Evolutionary conservation across 2,329 filamentous ascomycete genomes (phyloP).

Genomic region (Paecilomyces sp.): DNA sequence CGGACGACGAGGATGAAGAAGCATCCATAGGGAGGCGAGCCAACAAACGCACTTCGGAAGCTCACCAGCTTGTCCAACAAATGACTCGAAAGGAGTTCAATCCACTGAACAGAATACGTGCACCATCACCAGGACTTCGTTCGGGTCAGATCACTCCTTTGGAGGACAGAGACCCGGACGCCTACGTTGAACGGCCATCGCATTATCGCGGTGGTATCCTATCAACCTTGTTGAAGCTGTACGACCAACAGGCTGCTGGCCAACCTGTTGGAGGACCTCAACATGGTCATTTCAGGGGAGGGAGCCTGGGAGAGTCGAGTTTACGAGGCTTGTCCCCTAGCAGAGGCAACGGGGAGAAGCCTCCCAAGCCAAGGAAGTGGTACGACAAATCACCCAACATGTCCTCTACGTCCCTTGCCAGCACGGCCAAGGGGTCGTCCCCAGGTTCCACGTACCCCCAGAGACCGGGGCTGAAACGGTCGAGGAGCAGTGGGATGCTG

Average conservation of each 20-base stretch:
- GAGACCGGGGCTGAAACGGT: conserved; percentile 24
- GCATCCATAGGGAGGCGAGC: conserved; percentile 11
- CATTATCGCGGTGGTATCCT: conserved; percentile 69
- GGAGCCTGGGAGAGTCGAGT: conserved; percentile 24
- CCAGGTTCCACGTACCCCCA: conserved; percentile 14
- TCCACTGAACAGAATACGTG: conserved; percentile 24
- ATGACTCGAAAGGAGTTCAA: conserved; percentile 28
- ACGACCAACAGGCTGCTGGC: conserved; percentile 44
- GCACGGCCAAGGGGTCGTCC: conserved; percentile 21
- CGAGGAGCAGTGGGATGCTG: conserved; percentile 27
- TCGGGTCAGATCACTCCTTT: conserved; percentile 27
- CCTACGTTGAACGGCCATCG: conserved; percentile 59
- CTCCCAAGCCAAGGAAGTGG: conserved; percentile 28
- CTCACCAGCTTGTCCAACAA: conserved; percentile 25
- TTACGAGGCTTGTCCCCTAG: conserved; percentile 21
- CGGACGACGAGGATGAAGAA: conserved; percentile 23
- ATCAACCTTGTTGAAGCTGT: conserved; percentile 64
- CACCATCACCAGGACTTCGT: conserved; percentile 22
- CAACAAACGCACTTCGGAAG: conserved; percentile 22
- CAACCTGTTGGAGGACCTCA: conserved; percentile 8
- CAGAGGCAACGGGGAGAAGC: conserved; percentile 21
- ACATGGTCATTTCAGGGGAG: conserved; percentile 18
- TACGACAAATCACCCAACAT: conserved; percentile 31
- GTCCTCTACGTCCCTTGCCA: conserved; percentile 27
- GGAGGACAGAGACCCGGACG: conserved; percentile 43